These are phyloP conservation scores for Globisporangium rhizosaccharum DNA, from an alignment of 352 stramenopile genomes.

Conservation along the genomic window DNA sequence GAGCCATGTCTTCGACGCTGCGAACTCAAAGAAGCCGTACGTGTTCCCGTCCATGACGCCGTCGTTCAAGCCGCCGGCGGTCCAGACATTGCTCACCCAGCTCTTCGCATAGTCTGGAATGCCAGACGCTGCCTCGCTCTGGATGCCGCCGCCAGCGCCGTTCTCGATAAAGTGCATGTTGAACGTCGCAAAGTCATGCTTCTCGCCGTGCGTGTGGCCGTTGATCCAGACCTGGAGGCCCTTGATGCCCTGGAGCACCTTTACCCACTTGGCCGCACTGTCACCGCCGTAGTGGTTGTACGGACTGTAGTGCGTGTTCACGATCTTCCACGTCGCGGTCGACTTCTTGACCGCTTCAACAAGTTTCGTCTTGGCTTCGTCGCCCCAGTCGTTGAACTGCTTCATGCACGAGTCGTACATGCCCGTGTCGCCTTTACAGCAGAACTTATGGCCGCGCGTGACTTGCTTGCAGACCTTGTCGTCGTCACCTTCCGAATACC, in stretches of 20 bases:
- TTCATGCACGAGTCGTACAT: constrained; percentile 59
- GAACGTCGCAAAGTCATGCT: constrained; percentile 56
- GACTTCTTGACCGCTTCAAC: constrained; percentile 41
- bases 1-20: constrained; percentile 55
- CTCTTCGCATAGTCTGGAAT: constrained; percentile 48
- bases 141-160: constrained; percentile 73
- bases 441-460: constrained; percentile 41
- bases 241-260: constrained; percentile 31
- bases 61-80: constrained; percentile 40
- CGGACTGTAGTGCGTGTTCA: constrained; percentile 81
- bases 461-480: constrained; percentile 46
- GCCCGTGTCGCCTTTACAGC: constrained; percentile 41
- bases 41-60: constrained; percentile 30
- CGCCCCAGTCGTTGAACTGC: constrained; percentile 58
- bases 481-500: constrained; percentile 48
- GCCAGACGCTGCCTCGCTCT: constrained; percentile 69
- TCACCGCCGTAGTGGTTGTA: constrained; percentile 62
- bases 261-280: constrained; percentile 57
- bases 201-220: constrained; percentile 74
- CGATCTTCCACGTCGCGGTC: constrained; percentile 78
- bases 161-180: constrained; percentile 76
- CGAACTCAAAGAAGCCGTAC: constrained; percentile 70
- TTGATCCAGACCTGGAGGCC: constrained; percentile 66
- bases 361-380: constrained; percentile 62
- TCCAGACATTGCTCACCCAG: constrained; percentile 53